These are phyloP conservation scores for Coniferiporia weirii DNA, from an alignment of 1,284 basidiomycete genomes.

Conservation along the genomic window DNA sequence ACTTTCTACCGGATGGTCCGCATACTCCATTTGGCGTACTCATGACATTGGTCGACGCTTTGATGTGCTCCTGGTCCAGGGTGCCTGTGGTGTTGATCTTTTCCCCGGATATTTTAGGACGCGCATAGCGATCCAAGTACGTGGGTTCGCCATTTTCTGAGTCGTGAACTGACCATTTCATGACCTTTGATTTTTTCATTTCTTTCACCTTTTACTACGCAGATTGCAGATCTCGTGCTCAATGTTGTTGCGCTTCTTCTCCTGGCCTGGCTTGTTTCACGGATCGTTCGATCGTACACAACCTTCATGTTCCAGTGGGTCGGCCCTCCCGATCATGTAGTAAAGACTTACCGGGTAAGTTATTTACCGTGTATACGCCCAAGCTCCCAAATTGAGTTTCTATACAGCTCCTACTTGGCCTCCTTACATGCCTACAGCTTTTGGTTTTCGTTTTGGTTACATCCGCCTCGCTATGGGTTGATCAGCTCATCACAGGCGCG, in stretches of 20 bases:
- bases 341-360: constrained; percentile 44
- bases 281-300: constrained; percentile 44
- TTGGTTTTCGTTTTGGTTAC: constrained; percentile 47
- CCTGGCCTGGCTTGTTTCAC: constrained; percentile 39
- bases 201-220: background rate
- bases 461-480: constrained; percentile 48
- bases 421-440: constrained; percentile 50
- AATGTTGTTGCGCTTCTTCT: constrained; percentile 39
- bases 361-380: no score
- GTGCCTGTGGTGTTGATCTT: constrained; percentile 44
- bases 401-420: constrained; percentile 43
- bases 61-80: constrained; percentile 34
- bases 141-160: constrained; percentile 7
- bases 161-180: background rate
- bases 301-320: constrained; percentile 46
- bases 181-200: background rate
- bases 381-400: background rate
- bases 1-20: constrained; percentile 44
- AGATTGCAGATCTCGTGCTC: constrained; percentile 47
- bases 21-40: constrained; percentile 45
- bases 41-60: constrained; percentile 31
- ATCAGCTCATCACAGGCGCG: constrained; percentile 43
- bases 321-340: constrained; percentile 45
- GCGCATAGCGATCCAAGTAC: constrained; percentile 40
- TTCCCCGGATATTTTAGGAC: constrained; percentile 39